Conservation (phyloP, 1,139 yeast genomes). For the Hansenula sp. region DNA sequence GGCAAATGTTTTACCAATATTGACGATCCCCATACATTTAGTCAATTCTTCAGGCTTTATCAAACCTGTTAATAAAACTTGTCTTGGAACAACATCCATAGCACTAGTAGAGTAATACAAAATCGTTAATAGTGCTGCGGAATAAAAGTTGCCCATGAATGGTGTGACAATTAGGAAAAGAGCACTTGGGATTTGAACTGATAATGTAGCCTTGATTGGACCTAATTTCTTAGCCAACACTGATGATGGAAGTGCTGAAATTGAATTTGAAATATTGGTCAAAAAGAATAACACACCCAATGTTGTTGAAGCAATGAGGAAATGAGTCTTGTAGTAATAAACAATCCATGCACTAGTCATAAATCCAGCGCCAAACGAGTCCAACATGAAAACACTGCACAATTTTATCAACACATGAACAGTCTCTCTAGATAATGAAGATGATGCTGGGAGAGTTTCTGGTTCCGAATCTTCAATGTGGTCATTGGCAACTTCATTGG, state of each 20-base stretch:
- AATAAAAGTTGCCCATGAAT: constrained; percentile 24
- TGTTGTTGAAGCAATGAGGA: constrained; percentile 26
- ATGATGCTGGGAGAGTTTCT: constrained; percentile 11
- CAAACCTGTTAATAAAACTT: constrained; percentile 67
- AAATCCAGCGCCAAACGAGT: constrained; percentile 84
- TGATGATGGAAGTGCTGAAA: constrained; percentile 67
- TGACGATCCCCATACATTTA: constrained; percentile 78
- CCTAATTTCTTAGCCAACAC: constrained; percentile 60
- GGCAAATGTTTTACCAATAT: constrained; percentile 81
- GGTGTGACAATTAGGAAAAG: constrained; percentile 58
- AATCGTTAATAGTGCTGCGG: constrained; percentile 24
- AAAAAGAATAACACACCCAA: constrained; percentile 55
- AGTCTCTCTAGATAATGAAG: constrained; percentile 25
- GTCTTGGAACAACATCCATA: constrained; percentile 93
- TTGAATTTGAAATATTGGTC: constrained; percentile 55
- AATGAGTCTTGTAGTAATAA: constrained; percentile 53
- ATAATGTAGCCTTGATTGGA: constrained; percentile 71
- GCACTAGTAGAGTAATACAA: constrained; percentile 45
- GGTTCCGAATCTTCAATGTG: constrained; percentile 24
- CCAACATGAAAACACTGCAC: constrained; percentile 62
- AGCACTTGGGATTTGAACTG: constrained; percentile 81
- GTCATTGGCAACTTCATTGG: constrained; percentile 4
- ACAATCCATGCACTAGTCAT: constrained; percentile 89
- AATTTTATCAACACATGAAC: constrained; percentile 25
- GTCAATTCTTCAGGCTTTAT: constrained; percentile 64